Percentiles rank a stretch among this genome's conserved stretches.
phyloP scores from a whole-genome alignment of 1,284 basidiomycete genomes.

The Flammula alnicola region DNA sequence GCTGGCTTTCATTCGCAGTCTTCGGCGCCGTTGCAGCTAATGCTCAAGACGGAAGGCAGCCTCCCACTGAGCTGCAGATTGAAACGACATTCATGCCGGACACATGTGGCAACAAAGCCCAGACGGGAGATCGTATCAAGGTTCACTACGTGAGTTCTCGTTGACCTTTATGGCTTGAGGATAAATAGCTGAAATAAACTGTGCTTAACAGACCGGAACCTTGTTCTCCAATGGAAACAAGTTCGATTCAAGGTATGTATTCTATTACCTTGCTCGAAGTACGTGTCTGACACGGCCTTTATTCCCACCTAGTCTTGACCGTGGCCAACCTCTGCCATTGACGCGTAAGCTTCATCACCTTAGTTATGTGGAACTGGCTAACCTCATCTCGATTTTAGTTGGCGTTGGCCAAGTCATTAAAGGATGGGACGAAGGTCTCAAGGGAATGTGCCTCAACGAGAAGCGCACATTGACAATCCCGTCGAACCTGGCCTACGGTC shows the following conservation, averaged over 20 bases:
- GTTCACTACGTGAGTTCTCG: conserved; percentile 76
- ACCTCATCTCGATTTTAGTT: conserved; percentile 46
- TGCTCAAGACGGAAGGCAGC: conserved; percentile 26
- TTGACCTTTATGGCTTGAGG: neutral
- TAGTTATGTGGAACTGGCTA: neutral
- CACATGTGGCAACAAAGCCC: conserved; percentile 60
- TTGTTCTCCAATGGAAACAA: conserved; percentile 73
- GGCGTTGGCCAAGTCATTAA: conserved; percentile 82
- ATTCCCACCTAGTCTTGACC: conserved; percentile 61
- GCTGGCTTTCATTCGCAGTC: conserved; percentile 44
- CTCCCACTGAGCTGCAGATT: conserved; percentile 61
- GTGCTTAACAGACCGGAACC: conserved; percentile 65
- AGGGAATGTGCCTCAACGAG: conserved; percentile 89
- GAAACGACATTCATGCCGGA: conserved; percentile 64
- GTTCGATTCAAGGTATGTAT: conserved; percentile 79
- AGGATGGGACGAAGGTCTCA: conserved; percentile 81
- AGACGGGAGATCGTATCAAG: conserved; percentile 67
- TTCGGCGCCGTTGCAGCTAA: conserved; percentile 34
- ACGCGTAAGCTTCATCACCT: conserved; percentile 53
- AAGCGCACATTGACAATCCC: conserved; percentile 93
- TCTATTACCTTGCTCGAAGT: neutral
- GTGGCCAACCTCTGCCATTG: conserved; percentile 67
- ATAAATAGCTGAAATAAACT: neutral
- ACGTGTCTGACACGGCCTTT: conserved; percentile 6
- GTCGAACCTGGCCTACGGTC: conserved; percentile 79